Evolutionary conservation across 1,284 basidiomycete genomes (phyloP).

Genomic region (Cutaneotrichosporon arboriforme): DNA sequence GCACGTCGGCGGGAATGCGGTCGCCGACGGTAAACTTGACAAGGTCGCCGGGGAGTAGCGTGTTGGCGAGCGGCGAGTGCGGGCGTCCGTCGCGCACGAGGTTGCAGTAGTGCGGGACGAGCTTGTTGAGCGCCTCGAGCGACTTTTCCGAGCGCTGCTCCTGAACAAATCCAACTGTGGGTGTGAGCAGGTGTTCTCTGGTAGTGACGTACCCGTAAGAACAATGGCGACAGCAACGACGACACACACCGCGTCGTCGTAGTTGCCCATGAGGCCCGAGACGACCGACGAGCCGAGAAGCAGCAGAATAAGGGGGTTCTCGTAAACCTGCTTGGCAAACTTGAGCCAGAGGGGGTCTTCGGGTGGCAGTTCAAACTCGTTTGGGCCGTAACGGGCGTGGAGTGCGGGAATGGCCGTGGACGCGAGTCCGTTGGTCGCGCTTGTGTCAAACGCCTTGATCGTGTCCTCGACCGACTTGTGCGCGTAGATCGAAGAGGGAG

Average conservation of each 20-base stretch:
- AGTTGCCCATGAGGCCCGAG: slow-evolving; percentile 83
- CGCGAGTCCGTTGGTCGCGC: slow-evolving; percentile 59
- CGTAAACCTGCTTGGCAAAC: slow-evolving; percentile 82
- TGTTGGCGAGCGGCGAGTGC: slow-evolving; percentile 80
- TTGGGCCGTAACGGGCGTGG: slow-evolving; percentile 70
- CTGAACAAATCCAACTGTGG: slow-evolving; percentile 85
- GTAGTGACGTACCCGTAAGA: slow-evolving; percentile 64
- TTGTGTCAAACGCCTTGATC: slow-evolving; percentile 56
- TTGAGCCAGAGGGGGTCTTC: slow-evolving; percentile 76
- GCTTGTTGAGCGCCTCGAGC: slow-evolving; percentile 88
- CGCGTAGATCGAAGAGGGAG: slow-evolving; percentile 43
- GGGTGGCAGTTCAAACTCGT: slow-evolving; percentile 85
- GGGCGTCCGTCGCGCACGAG: slow-evolving; percentile 74
- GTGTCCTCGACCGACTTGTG: slow-evolving; percentile 44
- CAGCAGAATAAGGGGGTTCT: slow-evolving; percentile 84
- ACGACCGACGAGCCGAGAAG: slow-evolving; percentile 81
- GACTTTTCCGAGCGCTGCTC: slow-evolving; percentile 92
- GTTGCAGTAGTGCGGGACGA: slow-evolving; percentile 93
- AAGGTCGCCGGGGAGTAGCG: slow-evolving; percentile 90
- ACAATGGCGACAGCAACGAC: slow-evolving; percentile 90
- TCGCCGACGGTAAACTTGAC: slow-evolving; percentile 83
- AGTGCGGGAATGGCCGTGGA: slow-evolving; percentile 62
- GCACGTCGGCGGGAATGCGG: slow-evolving; percentile 87
- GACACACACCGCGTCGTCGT: slow-evolving; percentile 91
- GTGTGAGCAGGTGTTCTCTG: slow-evolving; percentile 3